These are phyloP conservation scores for Solanum tarijense DNA, from an alignment of 257 asterid species.

Conservation along the genomic window DNA sequence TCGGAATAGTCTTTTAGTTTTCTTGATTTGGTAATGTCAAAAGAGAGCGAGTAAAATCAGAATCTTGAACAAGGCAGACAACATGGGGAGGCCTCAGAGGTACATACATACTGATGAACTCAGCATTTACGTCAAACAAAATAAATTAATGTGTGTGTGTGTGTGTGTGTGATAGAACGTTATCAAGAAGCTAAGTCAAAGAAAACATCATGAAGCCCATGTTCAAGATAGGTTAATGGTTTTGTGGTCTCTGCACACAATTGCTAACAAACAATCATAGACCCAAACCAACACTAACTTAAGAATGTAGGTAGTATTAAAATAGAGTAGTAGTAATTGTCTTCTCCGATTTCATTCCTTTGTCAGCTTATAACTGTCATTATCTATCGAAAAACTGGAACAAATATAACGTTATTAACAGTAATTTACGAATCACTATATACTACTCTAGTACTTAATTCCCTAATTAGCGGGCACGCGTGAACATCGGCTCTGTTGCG, in stretches of 20 bases:
- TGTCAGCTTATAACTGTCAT: neutral
- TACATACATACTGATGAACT: neutral
- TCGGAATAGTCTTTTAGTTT: slow-evolving; percentile 4
- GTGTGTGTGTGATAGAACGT: slow-evolving; percentile 1
- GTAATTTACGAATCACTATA: neutral
- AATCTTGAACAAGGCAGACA: neutral
- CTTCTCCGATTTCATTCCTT: neutral
- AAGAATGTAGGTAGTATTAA: neutral
- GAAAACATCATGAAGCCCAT: slow-evolving; percentile 20
- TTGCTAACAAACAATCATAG: neutral
- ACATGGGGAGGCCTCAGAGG: neutral
- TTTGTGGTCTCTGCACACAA: neutral
- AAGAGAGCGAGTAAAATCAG: slow-evolving; percentile 10
- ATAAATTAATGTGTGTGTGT: neutral
- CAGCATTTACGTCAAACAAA: neutral
- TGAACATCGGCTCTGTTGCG: neutral
- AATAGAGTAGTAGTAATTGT: neutral
- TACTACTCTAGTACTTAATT: neutral
- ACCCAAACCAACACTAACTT: neutral
- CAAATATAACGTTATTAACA: neutral
- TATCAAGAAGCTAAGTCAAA: slow-evolving; percentile 14
- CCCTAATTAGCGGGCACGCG: neutral
- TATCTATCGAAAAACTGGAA: neutral
- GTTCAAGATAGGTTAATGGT: neutral
- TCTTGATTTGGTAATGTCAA: neutral